Evolutionary conservation across 129 eudicot genomes (phyloP), one percentile per base, ranked within the genome.

Genomic region (Flaveria linearis): DNA sequence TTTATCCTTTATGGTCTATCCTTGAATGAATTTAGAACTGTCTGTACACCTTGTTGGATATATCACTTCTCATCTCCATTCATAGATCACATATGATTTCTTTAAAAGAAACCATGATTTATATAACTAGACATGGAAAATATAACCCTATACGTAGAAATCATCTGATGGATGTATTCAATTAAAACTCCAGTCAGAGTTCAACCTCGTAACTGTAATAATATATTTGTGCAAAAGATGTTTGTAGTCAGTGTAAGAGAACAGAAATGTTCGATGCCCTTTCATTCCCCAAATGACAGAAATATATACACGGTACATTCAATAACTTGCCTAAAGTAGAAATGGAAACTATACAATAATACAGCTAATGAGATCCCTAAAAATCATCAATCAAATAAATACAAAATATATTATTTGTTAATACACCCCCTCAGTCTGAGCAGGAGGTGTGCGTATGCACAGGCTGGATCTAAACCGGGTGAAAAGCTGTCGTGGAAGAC

Each of bases 1-100:
- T 28, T 50, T 49, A 26, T 75, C 39, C 51, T 69, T 69, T 50
- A 50, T 76, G 26, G 30, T 30, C 64, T 76, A 63, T 49, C 52
- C 17, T 64, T 65, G 41, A 30, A 20, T 63, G 80, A 47, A 36
- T 68, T 18, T 18, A 39, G 28, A 67, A 64, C 39, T 23, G 16
- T 66, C 23, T 51, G 56, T 47, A 63, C 64, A 49, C 68, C 53
- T 20, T 71, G 62, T 23, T 36, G 74, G 18, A 23, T 50, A 36
- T 0, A 49, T 18, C 13, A 22, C 47, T 62, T 28, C 9, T 62
- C 68, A 25, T 62, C 49, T 41, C 28, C 15, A 3, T 63, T 63
- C 49, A 13, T 76, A 18, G 47, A 13, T 14, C n/a, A 12, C 65
- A 47, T 50, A 11, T 64, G 25, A 46, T 20, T 75, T 28, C 5